Conservation (phyloP, 768 basidiomycete genomes). For the Pulveroboletus sp. region DNA sequence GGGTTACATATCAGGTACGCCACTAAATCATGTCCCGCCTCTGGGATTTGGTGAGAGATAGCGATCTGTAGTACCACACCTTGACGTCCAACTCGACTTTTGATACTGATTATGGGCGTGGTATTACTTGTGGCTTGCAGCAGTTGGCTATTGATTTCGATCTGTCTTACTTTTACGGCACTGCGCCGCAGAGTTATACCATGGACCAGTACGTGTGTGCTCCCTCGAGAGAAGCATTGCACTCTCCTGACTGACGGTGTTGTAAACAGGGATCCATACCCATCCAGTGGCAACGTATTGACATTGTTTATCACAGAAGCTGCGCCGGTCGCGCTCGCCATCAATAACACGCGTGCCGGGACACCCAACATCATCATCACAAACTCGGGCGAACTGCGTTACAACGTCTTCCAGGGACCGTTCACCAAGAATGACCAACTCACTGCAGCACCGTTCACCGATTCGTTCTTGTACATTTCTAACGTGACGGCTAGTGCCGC, state of each 20-base stretch:
- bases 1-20: slow-evolving; percentile 69
- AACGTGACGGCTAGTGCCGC: slow-evolving; percentile 50
- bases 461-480: slow-evolving; percentile 60
- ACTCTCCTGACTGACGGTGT: neutral
- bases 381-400: slow-evolving; percentile 63
- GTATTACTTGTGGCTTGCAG: slow-evolving; percentile 53
- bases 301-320: slow-evolving; percentile 55
- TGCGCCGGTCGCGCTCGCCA: slow-evolving; percentile 50
- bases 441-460: slow-evolving; percentile 65
- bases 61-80: slow-evolving; percentile 59
- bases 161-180: slow-evolving; percentile 60
- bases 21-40: neutral
- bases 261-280: slow-evolving; percentile 49
- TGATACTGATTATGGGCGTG: slow-evolving; percentile 52
- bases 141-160: slow-evolving; percentile 56
- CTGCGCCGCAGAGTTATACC: slow-evolving; percentile 72
- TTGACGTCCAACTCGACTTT: slow-evolving; percentile 46
- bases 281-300: slow-evolving; percentile 57
- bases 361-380: slow-evolving; percentile 62
- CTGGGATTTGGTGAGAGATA: neutral
- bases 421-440: slow-evolving; percentile 83
- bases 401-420: slow-evolving; percentile 59
- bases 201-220: slow-evolving; percentile 49
- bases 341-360: slow-evolving; percentile 59
- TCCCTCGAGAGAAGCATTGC: neutral